phyloP scores from a whole-genome alignment of 1,284 basidiomycete genomes.

The Pseudozyma pruni region DNA sequence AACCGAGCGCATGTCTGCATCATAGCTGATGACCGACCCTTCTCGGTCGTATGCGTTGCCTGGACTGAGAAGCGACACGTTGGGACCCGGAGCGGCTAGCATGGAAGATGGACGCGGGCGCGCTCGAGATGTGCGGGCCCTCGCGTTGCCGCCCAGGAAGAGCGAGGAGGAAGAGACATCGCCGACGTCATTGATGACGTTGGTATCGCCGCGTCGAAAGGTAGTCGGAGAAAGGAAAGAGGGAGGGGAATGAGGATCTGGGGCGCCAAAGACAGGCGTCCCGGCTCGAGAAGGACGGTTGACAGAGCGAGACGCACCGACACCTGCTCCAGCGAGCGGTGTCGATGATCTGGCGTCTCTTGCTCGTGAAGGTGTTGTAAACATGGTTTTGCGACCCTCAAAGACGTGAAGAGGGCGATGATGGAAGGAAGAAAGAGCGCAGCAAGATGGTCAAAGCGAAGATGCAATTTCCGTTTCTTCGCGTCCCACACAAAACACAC shows the following conservation, averaged over 20 bases:
- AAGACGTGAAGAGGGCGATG: background rate
- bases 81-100: constrained; percentile 28
- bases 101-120: constrained; percentile 39
- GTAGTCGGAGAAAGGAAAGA: constrained; percentile 17
- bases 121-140: constrained; percentile 15
- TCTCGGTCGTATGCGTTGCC: constrained; percentile 27
- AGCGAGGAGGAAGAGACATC: constrained; percentile 34
- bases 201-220: constrained; percentile 9
- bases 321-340: constrained; percentile 16
- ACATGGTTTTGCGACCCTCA: constrained; percentile 13
- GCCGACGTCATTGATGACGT: constrained; percentile 5
- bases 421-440: background rate
- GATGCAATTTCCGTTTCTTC: constrained; percentile 21
- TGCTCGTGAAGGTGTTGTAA: constrained; percentile 42
- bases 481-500: constrained; percentile 16
- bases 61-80: constrained; percentile 27
- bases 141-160: constrained; percentile 8
- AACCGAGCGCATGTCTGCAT: constrained; percentile 37
- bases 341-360: constrained; percentile 34
- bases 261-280: constrained; percentile 33
- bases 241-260: constrained; percentile 31
- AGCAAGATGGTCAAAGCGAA: constrained; percentile 33
- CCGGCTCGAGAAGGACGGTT: constrained; percentile 35
- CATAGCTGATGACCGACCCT: constrained; percentile 27
- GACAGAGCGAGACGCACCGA: constrained; percentile 16